Base-by-base conservation (phyloP, 768 basidiomycete species). In the Mycena maculata region DNA sequence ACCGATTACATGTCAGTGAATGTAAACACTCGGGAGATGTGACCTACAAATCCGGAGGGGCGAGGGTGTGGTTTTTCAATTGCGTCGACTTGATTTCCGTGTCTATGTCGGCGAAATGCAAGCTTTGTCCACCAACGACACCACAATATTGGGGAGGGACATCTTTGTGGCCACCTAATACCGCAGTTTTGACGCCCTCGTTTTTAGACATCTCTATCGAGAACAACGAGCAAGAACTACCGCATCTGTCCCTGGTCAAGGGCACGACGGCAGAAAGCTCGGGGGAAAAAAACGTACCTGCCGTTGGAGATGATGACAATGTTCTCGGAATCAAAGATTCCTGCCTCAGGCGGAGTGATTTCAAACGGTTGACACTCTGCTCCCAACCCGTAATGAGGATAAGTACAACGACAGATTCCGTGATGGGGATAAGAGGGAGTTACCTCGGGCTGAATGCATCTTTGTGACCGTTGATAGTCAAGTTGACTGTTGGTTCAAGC, bases 41-140 rank as follows among this genome's bases (percentile, higher is more conserved):
- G 22, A 81, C 86, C 53, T 69, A 88, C 87, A 89, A 82, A 77
- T 88, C 87, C 30, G 88, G 88, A 47, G 89, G 88, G 16, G 88
- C 85, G 23, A 88, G 79, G 4, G 81, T 69, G 67, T 86, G 81
- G 72, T 85, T 84, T 77, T 89, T 89, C 54, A 89, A 78, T 49
- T 83, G 76, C 12, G 83, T 79, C 7, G 85, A 84, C 87, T 87
- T 89, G 66, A 88, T 80, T 73, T 88, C 84, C 15, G 86, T 87
- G 72, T 89, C 87, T 13, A 89, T 85, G n/a, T 80, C 83, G 1
- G 84, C 81, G 73, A 85, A 89, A 68, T 85, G 83, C 2, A 85
- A 84, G 5, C 86, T 87, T 75, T 90, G 86, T 0, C 88, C 88
- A n/a, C 87, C 88, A 31, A 89, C 88, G 39, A 83, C 85, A 22